These are phyloP conservation scores for Annulohypoxylon nitens DNA, from an alignment of 495 filamentous ascomycete species.

Conservation along the genomic window DNA sequence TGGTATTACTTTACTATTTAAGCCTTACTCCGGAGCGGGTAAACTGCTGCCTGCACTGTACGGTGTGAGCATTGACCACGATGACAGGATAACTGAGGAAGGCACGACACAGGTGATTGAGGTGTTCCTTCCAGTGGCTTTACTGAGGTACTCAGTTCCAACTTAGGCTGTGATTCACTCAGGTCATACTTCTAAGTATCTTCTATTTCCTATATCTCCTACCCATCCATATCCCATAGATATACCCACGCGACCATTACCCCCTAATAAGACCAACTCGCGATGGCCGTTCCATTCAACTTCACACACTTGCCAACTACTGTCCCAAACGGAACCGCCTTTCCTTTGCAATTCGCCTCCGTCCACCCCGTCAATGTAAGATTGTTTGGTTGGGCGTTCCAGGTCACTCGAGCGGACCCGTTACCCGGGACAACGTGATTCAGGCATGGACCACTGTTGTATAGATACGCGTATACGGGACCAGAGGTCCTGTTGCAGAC, in stretches of 20 bases:
- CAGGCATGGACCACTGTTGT: slow-evolving; percentile 29
- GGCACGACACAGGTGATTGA: not conserved
- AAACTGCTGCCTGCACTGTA: too few species aligned
- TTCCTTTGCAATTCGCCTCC: not conserved
- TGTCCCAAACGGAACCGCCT: not conserved
- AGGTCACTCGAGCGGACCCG: slow-evolving; percentile 23
- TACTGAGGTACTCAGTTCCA: too few species aligned
- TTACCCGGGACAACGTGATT: slow-evolving; percentile 9
- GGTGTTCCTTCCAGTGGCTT: not conserved
- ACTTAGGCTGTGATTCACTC: too few species aligned
- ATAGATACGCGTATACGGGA: slow-evolving; percentile 6
- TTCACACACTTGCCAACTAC: slow-evolving; percentile 4
- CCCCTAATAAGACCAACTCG: slow-evolving; percentile 19
- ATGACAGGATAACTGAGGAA: too few species aligned
- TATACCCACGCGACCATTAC: not conserved
- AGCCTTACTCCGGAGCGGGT: too few species aligned
- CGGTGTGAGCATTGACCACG: too few species aligned
- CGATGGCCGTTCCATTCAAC: slow-evolving; percentile 13
- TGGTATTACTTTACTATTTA: too few species aligned
- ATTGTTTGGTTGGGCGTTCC: slow-evolving; percentile 5
- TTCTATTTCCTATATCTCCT: not conserved
- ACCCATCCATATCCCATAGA: not conserved
- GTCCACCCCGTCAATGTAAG: slow-evolving; percentile 23
- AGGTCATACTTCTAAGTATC: not conserved
- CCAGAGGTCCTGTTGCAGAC: not conserved